Evolutionary conservation across 495 filamentous ascomycete species (phyloP).

Genomic region (Lasiosphaeria miniovina): DNA sequence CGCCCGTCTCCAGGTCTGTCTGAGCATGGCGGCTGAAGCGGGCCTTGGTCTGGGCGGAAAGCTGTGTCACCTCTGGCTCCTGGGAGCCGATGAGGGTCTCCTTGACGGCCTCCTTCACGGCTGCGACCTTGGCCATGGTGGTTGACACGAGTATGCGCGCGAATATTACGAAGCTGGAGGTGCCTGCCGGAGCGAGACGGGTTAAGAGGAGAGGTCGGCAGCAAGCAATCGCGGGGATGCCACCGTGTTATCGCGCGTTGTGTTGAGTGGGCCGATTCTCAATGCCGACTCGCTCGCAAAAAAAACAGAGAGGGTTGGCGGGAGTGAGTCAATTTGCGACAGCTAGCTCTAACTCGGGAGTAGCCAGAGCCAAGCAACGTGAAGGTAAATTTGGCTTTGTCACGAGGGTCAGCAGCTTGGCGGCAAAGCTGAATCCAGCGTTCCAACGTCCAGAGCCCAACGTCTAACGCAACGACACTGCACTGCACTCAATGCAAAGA

Average conservation of each 20-base stretch:
- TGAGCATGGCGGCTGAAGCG: constrained; percentile 75
- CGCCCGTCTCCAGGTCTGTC: constrained; percentile 70
- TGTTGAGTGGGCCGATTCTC: background rate
- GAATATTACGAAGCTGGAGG: background rate
- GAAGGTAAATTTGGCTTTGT: background rate
- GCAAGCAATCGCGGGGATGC: background rate
- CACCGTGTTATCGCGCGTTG: background rate
- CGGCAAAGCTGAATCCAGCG: background rate
- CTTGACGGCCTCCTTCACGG: constrained; percentile 70
- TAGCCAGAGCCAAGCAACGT: background rate
- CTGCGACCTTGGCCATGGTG: constrained; percentile 25
- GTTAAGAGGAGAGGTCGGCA: background rate
- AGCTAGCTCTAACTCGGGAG: background rate
- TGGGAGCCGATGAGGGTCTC: constrained; percentile 69
- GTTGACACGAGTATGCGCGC: background rate
- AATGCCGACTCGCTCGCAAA: background rate
- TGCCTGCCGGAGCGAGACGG: background rate
- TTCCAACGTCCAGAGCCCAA: too few species aligned
- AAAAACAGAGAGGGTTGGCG: background rate
- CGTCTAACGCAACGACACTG: background rate
- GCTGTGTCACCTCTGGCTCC: constrained; percentile 45
- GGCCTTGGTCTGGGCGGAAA: constrained; percentile 66
- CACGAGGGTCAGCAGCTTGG: background rate
- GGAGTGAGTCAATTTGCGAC: constrained; percentile 3
- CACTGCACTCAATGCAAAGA: background rate